These are phyloP conservation scores for Malbranchea cinnamomea DNA, from an alignment of 2,329 filamentous ascomycete species.

Conservation along the genomic window DNA sequence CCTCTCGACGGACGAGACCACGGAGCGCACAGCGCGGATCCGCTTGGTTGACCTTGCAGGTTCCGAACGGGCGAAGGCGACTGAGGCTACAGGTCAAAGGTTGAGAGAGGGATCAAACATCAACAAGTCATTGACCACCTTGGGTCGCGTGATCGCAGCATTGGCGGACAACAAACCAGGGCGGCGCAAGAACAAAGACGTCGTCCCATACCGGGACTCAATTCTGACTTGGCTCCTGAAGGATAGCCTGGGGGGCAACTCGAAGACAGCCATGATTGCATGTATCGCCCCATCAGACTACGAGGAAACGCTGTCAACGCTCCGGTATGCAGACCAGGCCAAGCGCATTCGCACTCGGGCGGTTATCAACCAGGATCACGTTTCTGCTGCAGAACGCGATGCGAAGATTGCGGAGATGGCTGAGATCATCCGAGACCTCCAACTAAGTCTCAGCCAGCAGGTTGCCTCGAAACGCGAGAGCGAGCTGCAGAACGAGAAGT, in stretches of 20 bases:
- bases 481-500: slow-evolving; percentile 60
- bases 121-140: slow-evolving; percentile 94
- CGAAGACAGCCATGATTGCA: slow-evolving; percentile 97
- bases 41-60: slow-evolving; percentile 88
- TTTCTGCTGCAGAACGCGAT: slow-evolving; percentile 83
- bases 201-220: slow-evolving; percentile 88
- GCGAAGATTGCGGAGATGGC: slow-evolving; percentile 90
- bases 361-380: slow-evolving; percentile 87
- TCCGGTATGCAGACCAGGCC: slow-evolving; percentile 93
- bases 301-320: slow-evolving; percentile 87
- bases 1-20: slow-evolving; percentile 92
- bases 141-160: slow-evolving; percentile 89
- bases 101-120: slow-evolving; percentile 94
- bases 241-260: slow-evolving; percentile 89
- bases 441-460: slow-evolving; percentile 54
- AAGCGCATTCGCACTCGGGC: slow-evolving; percentile 93
- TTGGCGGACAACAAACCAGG: slow-evolving; percentile 60
- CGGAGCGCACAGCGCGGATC: slow-evolving; percentile 85
- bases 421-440: slow-evolving; percentile 76
- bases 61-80: slow-evolving; percentile 86
- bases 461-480: slow-evolving; percentile 58
- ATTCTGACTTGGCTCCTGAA: slow-evolving; percentile 76
- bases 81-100: slow-evolving; percentile 81
- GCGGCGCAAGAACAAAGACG: slow-evolving; percentile 49
- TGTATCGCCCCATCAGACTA: slow-evolving; percentile 94